These are phyloP conservation scores for Aspergillus persii DNA, from an alignment of 2,329 filamentous ascomycete genomes.

Conservation along the genomic window DNA sequence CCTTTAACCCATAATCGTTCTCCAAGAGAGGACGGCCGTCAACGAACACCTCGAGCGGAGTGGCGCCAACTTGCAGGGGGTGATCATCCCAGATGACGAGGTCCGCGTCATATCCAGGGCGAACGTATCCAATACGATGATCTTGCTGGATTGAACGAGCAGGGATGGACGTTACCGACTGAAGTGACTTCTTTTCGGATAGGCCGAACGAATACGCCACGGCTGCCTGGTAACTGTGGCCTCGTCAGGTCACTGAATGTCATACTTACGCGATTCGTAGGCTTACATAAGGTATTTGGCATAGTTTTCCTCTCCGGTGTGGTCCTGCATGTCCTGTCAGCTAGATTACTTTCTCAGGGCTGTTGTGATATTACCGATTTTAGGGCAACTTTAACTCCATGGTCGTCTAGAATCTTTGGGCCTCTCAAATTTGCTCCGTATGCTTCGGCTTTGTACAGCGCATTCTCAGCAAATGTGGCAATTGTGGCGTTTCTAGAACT, in stretches of 20 bases:
- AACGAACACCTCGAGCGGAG: background rate
- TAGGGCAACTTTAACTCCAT: constrained; percentile 66
- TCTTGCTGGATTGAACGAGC: constrained; percentile 59
- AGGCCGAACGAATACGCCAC: background rate
- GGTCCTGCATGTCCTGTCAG: background rate
- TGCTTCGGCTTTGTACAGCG: constrained; percentile 69
- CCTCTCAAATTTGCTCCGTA: constrained; percentile 65
- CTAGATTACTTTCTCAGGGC: constrained; percentile 27
- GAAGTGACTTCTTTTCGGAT: constrained; percentile 57
- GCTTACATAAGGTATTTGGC: background rate
- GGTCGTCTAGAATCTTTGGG: constrained; percentile 64
- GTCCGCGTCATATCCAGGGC: constrained; percentile 63
- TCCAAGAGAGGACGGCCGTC: background rate
- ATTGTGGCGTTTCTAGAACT: constrained; percentile 48
- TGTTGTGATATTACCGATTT: constrained; percentile 55
- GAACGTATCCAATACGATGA: constrained; percentile 59
- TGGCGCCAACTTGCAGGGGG: background rate
- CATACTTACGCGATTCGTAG: background rate
- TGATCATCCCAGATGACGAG: background rate
- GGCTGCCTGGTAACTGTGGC: background rate
- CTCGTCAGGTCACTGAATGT: background rate
- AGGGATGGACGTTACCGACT: constrained; percentile 58
- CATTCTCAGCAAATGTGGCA: constrained; percentile 66
- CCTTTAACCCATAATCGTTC: background rate
- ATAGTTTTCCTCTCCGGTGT: background rate